phyloP scores from a whole-genome alignment of 345 rosid genomes.

The Eutrema heterophyllum region DNA sequence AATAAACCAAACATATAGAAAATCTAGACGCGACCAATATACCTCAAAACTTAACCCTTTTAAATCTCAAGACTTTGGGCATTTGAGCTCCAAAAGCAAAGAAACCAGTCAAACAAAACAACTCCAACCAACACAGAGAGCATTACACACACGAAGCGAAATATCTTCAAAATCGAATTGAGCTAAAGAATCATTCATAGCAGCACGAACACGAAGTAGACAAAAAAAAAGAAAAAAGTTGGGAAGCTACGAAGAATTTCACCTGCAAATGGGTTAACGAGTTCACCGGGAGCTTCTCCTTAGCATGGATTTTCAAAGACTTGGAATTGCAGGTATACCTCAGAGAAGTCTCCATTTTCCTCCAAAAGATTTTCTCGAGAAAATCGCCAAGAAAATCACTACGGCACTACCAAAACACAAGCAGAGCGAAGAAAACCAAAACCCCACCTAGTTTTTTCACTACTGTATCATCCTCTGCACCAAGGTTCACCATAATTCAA shows the following conservation, averaged over 20 bases:
- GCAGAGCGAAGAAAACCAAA: constrained; percentile 19
- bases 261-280: constrained; percentile 76
- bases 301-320: constrained; percentile 76
- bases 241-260: neutral
- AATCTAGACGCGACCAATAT: neutral
- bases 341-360: constrained; percentile 75
- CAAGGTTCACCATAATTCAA: neutral
- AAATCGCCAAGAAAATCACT: constrained; percentile 5
- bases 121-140: neutral
- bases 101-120: neutral
- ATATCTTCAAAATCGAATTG: neutral
- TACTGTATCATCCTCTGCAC: constrained; percentile 14
- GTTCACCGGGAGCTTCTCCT: constrained; percentile 62
- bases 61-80: neutral
- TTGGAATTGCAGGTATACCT: constrained; percentile 59
- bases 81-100: neutral
- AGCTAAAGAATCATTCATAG: neutral
- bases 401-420: neutral
- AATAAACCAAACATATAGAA: neutral
- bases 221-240: neutral
- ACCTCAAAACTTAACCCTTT: neutral
- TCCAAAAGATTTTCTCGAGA: constrained; percentile 6
- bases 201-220: neutral
- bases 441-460: constrained; percentile 25
- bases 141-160: neutral